Conservation (phyloP, 1,284 basidiomycete genomes). For the Neolentinus lepideus region DNA sequence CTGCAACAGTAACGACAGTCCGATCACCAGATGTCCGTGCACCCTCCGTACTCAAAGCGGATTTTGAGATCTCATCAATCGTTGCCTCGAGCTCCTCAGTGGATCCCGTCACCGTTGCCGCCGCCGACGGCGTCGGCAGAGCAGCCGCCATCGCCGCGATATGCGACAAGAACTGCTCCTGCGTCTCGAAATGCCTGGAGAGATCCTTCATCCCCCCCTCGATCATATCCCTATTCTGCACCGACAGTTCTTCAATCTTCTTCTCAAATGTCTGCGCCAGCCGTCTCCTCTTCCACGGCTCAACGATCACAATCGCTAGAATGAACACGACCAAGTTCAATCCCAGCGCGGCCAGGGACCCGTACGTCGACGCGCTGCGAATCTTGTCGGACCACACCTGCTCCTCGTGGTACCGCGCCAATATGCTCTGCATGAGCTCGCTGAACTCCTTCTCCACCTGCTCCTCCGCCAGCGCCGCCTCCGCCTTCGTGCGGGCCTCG, state of each 20-base stretch:
- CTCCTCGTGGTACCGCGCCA: constrained; percentile 91
- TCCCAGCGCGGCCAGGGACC: constrained; percentile 74
- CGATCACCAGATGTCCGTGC: not conserved
- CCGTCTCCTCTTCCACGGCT: constrained; percentile 87
- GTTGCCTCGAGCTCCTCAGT: not conserved
- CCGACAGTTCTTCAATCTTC: constrained; percentile 71
- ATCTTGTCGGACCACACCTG: constrained; percentile 99
- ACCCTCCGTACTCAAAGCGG: not conserved
- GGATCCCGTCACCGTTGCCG: not conserved
- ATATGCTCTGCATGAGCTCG: constrained; percentile 79
- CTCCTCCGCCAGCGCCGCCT: constrained; percentile 62
- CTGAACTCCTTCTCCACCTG: constrained; percentile 81
- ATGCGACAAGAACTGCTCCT: constrained; percentile 2
- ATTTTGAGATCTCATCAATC: not conserved
- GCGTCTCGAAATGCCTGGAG: not conserved
- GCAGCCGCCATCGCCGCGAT: constrained; percentile 1
- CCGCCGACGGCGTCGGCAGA: not conserved
- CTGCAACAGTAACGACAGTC: not conserved
- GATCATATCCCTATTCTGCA: constrained; percentile 22
- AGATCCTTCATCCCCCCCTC: constrained; percentile 1
- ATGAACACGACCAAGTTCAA: constrained; percentile 88
- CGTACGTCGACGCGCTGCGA: constrained; percentile 86
- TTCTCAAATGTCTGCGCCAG: constrained; percentile 84
- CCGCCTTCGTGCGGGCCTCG: constrained; percentile 61
- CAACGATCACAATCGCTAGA: constrained; percentile 80